These are phyloP conservation scores for Botrytis deweyae DNA, from an alignment of 2,329 filamentous ascomycete species.

Conservation along the genomic window DNA sequence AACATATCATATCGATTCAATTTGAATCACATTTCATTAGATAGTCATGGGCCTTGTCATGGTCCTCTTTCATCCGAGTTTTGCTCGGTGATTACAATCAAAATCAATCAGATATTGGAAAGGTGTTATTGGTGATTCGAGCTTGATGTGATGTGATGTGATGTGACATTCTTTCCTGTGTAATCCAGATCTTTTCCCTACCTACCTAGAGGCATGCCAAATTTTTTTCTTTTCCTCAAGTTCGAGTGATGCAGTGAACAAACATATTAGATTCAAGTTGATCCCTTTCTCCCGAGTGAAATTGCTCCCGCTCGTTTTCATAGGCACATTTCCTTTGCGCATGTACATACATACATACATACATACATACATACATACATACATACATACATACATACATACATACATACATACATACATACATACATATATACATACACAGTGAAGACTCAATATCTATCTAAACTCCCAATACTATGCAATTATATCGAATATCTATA, in stretches of 20 bases:
- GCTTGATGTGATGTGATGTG: not conserved
- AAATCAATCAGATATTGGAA: not conserved
- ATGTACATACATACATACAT: too few species aligned
- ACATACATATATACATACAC: too few species aligned
- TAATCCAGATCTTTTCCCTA: not conserved
- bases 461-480: too few species aligned
- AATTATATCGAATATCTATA: too few species aligned
- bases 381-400: too few species aligned
- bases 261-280: not conserved
- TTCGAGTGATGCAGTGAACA: not conserved
- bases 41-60: not conserved
- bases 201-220: too few species aligned
- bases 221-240: not conserved
- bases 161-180: too few species aligned
- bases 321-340: too few species aligned
- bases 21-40: not conserved
- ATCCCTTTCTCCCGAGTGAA: not conserved
- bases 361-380: too few species aligned
- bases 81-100: not conserved
- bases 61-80: not conserved
- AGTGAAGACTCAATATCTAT: too few species aligned
- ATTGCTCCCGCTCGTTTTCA: too few species aligned
- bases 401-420: too few species aligned
- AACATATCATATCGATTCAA: conserved; percentile 1
- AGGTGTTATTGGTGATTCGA: not conserved